These are phyloP conservation scores for Pneumocystis sp. DNA, from an alignment of 1,139 yeast genomes.

Conservation along the genomic window DNA sequence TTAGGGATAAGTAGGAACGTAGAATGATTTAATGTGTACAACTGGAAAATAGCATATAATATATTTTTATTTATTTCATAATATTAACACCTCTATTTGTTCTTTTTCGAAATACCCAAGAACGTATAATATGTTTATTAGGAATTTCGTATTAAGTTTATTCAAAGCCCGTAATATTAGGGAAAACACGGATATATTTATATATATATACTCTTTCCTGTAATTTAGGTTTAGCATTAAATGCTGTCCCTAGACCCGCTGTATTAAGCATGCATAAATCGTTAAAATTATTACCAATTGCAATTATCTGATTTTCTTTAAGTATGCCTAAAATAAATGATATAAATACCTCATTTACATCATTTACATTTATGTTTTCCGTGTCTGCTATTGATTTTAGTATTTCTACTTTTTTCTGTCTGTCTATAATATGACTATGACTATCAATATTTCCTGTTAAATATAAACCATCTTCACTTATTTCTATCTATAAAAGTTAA, in stretches of 20 bases:
- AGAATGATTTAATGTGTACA: slow-evolving; percentile 16
- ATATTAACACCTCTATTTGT: background rate
- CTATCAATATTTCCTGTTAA: slow-evolving; percentile 50
- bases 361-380: slow-evolving; percentile 41
- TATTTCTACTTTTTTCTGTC: slow-evolving; percentile 60
- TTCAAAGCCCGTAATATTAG: slow-evolving; percentile 49
- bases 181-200: background rate
- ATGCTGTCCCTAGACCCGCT: slow-evolving; percentile 92
- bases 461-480: slow-evolving; percentile 26
- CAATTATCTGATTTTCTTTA: slow-evolving; percentile 34
- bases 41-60: background rate
- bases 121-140: slow-evolving; percentile 53
- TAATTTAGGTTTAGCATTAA: slow-evolving; percentile 93
- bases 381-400: slow-evolving; percentile 50
- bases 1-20: slow-evolving; percentile 46
- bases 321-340: background rate
- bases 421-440: slow-evolving; percentile 70
- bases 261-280: slow-evolving; percentile 83
- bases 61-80: background rate
- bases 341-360: slow-evolving; percentile 28
- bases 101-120: background rate
- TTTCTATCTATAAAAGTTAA: slow-evolving; percentile 27
- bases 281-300: slow-evolving; percentile 96
- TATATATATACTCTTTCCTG: slow-evolving; percentile 29
- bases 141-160: slow-evolving; percentile 52